Evolutionary conservation across 345 rosid species (phyloP).

Genomic region (Conringia planisiliqua): DNA sequence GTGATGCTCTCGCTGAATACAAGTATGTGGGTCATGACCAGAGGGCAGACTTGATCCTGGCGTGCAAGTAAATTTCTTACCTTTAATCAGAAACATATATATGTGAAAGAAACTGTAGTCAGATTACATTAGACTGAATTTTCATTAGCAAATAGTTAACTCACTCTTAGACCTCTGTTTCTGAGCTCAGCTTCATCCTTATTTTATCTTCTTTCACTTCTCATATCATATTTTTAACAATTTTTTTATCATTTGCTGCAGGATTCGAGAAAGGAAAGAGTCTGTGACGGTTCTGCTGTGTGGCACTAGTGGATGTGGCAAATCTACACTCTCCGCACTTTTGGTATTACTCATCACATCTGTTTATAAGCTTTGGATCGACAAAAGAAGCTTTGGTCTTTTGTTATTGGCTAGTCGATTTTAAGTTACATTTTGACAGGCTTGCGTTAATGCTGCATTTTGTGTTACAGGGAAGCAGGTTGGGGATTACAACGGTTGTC

Average conservation of each 20-base stretch:
- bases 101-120: neutral
- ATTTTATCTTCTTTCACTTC: neutral
- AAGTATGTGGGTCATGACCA: conserved; percentile 95
- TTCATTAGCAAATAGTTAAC: neutral
- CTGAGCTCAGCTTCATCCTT: neutral
- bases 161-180: neutral
- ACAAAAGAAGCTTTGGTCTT: conserved; percentile 40
- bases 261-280: conserved; percentile 94
- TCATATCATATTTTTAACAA: neutral
- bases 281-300: conserved; percentile 92
- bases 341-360: conserved; percentile 48
- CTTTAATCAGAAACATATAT: neutral
- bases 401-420: conserved; percentile 1
- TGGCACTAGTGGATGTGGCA: conserved; percentile 99
- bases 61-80: conserved; percentile 68
- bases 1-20: conserved; percentile 80
- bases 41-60: conserved; percentile 90
- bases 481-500: conserved; percentile 91
- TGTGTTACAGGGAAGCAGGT: conserved; percentile 52
- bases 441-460: neutral
- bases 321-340: conserved; percentile 96
- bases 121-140: neutral
- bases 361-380: conserved; percentile 14
- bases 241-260: conserved; percentile 35
- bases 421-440: neutral